Percentiles rank a stretch among this genome's conserved stretches.
These are phyloP conservation scores for Geosiphon pyriformis DNA, from an alignment of 192 early-diverging fungal genomes.

Conservation along the genomic window DNA sequence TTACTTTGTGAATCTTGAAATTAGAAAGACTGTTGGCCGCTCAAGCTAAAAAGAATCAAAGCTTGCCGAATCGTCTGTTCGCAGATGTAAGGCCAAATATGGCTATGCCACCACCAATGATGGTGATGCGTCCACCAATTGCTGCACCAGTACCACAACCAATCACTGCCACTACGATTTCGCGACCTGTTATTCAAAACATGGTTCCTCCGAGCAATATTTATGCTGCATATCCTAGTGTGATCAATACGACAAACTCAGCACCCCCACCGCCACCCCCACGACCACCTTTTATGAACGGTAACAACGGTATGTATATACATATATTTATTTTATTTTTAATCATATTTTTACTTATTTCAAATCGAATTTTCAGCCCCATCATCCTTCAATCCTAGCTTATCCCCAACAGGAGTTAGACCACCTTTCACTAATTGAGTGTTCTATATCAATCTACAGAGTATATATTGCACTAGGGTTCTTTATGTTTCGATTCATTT, in stretches of 20 bases:
- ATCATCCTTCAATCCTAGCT: no score
- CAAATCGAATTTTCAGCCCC: no score
- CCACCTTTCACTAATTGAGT: no score
- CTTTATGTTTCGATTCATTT: no score
- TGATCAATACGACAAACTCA: background rate
- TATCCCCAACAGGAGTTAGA: no score
- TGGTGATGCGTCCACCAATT: background rate
- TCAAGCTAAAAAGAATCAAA: slow-evolving; percentile 78
- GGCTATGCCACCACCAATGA: slow-evolving; percentile 1
- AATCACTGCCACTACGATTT: background rate
- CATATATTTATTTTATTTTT: no score
- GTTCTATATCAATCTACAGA: no score
- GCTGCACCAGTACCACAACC: background rate
- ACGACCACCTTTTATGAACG: slow-evolving; percentile 13
- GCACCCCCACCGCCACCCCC: background rate
- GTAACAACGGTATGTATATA: background rate
- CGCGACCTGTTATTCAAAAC: background rate
- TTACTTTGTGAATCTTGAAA: background rate
- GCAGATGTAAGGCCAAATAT: slow-evolving; percentile 43
- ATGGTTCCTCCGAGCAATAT: slow-evolving; percentile 6
- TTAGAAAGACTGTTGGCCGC: slow-evolving; percentile 87
- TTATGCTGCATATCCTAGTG: slow-evolving; percentile 13
- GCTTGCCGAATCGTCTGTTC: slow-evolving; percentile 67
- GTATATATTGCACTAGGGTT: no score
- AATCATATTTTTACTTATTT: no score